phyloP scores from a whole-genome alignment of 2,329 filamentous ascomycete species.

The Drechslerella stenobrocha region DNA sequence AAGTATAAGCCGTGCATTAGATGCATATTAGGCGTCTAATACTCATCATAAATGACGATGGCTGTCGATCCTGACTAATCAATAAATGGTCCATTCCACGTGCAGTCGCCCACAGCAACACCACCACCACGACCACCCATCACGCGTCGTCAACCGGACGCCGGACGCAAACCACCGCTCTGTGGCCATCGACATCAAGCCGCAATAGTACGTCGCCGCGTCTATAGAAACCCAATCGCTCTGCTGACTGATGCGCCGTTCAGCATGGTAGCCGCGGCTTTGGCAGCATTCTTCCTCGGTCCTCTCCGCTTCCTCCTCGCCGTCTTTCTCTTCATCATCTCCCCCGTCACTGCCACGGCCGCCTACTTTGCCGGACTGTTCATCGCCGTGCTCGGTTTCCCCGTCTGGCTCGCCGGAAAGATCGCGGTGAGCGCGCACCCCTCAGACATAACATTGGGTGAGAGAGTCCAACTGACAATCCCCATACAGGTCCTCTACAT shows the following conservation, averaged over 20 bases:
- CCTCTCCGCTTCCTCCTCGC: slow-evolving; percentile 21
- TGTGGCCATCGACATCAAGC: too few species aligned
- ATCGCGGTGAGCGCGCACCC: slow-evolving; percentile 18
- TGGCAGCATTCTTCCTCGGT: slow-evolving; percentile 13
- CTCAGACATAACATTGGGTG: too few species aligned
- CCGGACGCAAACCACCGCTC: too few species aligned
- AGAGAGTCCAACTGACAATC: slow-evolving; percentile 1
- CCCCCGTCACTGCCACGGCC: slow-evolving; percentile 25
- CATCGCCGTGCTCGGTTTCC: slow-evolving; percentile 17
- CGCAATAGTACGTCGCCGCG: too few species aligned
- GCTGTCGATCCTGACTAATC: too few species aligned
- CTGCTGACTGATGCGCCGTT: neutral
- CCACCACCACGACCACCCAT: too few species aligned
- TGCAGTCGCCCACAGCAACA: too few species aligned
- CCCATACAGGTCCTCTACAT: slow-evolving; percentile 36
- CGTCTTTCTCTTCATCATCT: slow-evolving; percentile 29
- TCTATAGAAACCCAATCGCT: neutral
- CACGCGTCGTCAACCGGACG: too few species aligned
- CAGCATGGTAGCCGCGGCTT: slow-evolving; percentile 4
- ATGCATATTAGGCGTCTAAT: too few species aligned
- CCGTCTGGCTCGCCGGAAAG: slow-evolving; percentile 28
- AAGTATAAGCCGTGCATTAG: too few species aligned
- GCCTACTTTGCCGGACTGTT: slow-evolving; percentile 21
- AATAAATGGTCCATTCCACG: too few species aligned
- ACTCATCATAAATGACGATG: too few species aligned